phyloP scores from a whole-genome alignment of 208 protist species.

The Leishmania tarentolae region DNA sequence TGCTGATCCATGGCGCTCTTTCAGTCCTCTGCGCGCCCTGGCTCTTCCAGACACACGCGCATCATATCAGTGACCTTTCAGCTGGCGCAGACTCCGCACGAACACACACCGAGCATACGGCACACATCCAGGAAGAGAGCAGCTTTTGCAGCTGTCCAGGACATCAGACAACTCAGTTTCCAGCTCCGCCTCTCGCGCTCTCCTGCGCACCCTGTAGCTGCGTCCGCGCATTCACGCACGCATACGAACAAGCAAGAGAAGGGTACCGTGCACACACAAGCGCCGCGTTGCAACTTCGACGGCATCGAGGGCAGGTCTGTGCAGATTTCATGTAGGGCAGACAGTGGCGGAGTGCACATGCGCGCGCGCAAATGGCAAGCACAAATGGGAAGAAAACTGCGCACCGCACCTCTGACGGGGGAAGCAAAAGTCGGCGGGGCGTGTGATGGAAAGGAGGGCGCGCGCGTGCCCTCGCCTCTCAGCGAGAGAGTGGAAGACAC shows the following conservation, averaged over 20 bases:
- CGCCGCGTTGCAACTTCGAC: neutral
- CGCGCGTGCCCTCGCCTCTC: neutral
- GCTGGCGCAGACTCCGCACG: neutral
- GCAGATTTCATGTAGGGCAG: neutral
- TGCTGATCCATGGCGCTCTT: neutral
- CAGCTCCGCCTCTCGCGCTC: neutral
- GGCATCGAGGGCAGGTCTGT: neutral
- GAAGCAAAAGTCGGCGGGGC: neutral
- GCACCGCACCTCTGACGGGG: neutral
- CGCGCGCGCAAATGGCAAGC: neutral
- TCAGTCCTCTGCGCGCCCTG: neutral
- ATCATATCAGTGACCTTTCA: neutral
- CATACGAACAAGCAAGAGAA: neutral
- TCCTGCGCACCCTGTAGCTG: neutral
- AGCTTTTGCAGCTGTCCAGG: neutral
- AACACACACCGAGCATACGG: neutral
- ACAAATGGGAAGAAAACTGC: neutral
- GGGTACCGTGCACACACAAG: neutral
- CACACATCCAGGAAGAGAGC: neutral
- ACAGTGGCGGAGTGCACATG: neutral
- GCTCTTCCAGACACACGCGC: neutral
- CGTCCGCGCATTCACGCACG: neutral
- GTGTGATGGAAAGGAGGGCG: neutral
- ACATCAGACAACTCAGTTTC: neutral
- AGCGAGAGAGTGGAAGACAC: neutral